Base-by-base conservation (phyloP, 2,329 filamentous ascomycete species). In the Botrytis paeoniae region DNA sequence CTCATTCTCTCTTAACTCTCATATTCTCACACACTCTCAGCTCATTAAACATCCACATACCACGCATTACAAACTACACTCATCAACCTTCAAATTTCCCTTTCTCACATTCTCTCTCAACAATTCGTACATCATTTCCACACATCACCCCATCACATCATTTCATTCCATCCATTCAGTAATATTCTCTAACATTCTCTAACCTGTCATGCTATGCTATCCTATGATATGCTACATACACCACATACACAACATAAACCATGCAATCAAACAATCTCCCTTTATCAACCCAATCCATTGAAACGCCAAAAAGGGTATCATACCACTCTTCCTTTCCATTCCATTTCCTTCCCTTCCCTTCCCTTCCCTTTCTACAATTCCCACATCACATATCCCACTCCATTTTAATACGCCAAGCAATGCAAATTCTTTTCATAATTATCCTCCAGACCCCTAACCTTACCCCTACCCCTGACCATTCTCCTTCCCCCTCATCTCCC, bases 241-340 rank as follows among this genome's bases (percentile, higher is more conserved):
- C n/a, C n/a, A n/a, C n/a, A n/a, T n/a, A 22, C 10, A 37, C 20
- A 22, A 37, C 18, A 59, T 22, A 8, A 37, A 35, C 18, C 9
- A 10, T 12, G 4, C 18, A 35, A 20, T 22, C 57, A 22, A 35
- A 4, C 6, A 35, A 12, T 60, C 4, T n/a, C 9, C 45, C 8
- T 25, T 4, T 25, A 48, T 4, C 22, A 25, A 48, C 22, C 10
- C 51, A 57, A 54, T 54, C 14, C 25, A 43, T 29, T 8, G 25
- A 41, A 64, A 64, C 41, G 62, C 41, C 41, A 35, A 65, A 65
- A 65, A 48, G 62, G 62, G 62, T 65, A 65, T 65, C 62, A 35
- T 48, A 32, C n/a, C n/a, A 25, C n/a, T 22, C 41, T 22, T 35
- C n/a, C 12, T 6, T 16, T 45, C 62, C 18, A 6, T 41, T n/a